phyloP scores from a whole-genome alignment of 129 eudicot genomes.

The Lonicera japonica region DNA sequence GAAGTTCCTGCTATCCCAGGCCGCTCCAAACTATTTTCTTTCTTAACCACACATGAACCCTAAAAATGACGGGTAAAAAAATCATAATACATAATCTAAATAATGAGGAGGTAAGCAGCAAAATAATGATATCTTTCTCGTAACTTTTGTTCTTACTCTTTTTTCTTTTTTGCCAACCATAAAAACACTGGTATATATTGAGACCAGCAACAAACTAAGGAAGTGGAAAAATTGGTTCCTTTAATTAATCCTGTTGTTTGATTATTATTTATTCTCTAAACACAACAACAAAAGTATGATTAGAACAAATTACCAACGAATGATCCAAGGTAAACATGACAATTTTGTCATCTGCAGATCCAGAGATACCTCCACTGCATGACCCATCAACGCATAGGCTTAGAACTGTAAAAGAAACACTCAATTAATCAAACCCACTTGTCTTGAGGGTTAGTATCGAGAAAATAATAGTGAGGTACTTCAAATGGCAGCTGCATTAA shows the following conservation, averaged over 20 bases:
- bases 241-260: not conserved
- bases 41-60: conserved; percentile 71
- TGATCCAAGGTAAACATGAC: conserved; percentile 50
- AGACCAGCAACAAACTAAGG: not conserved
- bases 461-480: not conserved
- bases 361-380: conserved; percentile 70
- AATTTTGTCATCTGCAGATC: conserved; percentile 77
- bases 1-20: conserved; percentile 73
- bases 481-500: conserved; percentile 3
- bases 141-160: not conserved
- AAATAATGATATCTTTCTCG: not conserved
- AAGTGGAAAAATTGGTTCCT: not conserved
- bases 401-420: conserved; percentile 34
- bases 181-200: not conserved
- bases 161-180: not conserved
- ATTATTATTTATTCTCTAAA: no score
- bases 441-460: not conserved
- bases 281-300: no score
- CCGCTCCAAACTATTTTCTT: conserved; percentile 77
- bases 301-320: conserved; percentile 36
- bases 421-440: not conserved
- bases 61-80: conserved; percentile 14
- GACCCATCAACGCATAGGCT: conserved; percentile 52
- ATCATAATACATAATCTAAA: not conserved
- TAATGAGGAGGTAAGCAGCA: not conserved